Conservation (phyloP, 2,329 filamentous ascomycete genomes). For the Aspergillus novofumigatus region DNA sequence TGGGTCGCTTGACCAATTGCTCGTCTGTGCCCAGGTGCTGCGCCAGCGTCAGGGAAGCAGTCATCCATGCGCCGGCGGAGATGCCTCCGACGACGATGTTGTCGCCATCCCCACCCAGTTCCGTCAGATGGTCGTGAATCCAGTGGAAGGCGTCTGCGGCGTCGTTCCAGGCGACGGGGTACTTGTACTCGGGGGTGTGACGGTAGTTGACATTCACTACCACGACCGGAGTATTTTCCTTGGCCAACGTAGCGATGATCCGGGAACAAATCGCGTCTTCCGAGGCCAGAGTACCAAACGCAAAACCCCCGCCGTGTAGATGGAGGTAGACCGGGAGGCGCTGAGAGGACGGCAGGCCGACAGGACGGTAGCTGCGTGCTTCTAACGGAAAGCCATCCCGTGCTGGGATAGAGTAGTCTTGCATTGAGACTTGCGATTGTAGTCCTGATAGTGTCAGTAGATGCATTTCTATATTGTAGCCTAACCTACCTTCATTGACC, state of each 20-base stretch:
- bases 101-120: constrained; percentile 37
- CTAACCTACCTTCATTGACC: constrained; percentile 18
- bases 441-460: constrained; percentile 10
- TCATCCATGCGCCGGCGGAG: constrained; percentile 46
- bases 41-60: constrained; percentile 40
- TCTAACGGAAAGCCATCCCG: constrained; percentile 45
- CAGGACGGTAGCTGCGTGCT: constrained; percentile 47
- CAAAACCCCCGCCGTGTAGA: constrained; percentile 55
- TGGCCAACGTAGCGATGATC: constrained; percentile 37
- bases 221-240: constrained; percentile 26
- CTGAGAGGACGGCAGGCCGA: constrained; percentile 21
- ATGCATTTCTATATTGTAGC: background rate
- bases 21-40: constrained; percentile 31
- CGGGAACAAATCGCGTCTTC: constrained; percentile 52
- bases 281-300: constrained; percentile 51
- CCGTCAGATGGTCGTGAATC: constrained; percentile 44
- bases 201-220: constrained; percentile 58
- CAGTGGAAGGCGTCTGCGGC: constrained; percentile 53
- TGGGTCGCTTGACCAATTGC: constrained; percentile 16
- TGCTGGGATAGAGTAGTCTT: constrained; percentile 38
- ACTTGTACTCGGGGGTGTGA: constrained; percentile 52
- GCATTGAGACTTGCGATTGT: constrained; percentile 28
- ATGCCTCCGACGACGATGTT: constrained; percentile 47
- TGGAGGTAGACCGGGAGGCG: constrained; percentile 50
- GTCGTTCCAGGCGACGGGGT: constrained; percentile 52